Conservation (phyloP, 2,329 filamentous ascomycete species). For the Aspergillus sp. region DNA sequence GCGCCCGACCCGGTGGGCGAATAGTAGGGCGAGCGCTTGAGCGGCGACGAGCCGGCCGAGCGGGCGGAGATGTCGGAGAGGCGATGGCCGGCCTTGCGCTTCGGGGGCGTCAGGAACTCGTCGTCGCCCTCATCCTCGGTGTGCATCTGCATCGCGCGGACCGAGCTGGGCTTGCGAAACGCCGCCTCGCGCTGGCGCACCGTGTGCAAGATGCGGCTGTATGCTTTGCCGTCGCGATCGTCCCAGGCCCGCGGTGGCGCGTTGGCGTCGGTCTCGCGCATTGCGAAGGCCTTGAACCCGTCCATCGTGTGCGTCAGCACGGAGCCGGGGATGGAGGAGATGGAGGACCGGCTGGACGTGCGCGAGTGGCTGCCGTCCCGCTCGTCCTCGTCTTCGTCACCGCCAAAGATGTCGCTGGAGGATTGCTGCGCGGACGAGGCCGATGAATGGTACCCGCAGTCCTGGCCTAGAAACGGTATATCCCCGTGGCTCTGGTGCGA, state of each 20-base stretch:
- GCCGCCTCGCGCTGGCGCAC: slow-evolving; percentile 35
- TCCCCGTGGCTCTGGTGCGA: slow-evolving; percentile 12
- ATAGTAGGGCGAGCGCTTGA: slow-evolving; percentile 35
- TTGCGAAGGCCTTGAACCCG: slow-evolving; percentile 20
- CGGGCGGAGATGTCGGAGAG: slow-evolving; percentile 30
- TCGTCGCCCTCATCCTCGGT: slow-evolving; percentile 43
- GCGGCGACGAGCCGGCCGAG: slow-evolving; percentile 31
- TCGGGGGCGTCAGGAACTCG: slow-evolving; percentile 37
- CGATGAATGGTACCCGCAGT: slow-evolving; percentile 35
- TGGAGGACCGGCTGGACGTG: slow-evolving; percentile 40
- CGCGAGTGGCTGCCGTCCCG: slow-evolving; percentile 25
- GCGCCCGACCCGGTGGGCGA: slow-evolving; percentile 27
- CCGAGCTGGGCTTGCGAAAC: slow-evolving; percentile 47
- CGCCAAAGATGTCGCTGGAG: slow-evolving; percentile 24
- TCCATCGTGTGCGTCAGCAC: slow-evolving; percentile 34
- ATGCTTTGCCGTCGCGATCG: slow-evolving; percentile 14
- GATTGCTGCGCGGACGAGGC: slow-evolving; percentile 32
- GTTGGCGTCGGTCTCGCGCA: slow-evolving; percentile 19
- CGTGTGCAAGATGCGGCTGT: slow-evolving; percentile 23
- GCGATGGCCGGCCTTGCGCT: slow-evolving; percentile 27
- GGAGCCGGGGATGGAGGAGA: slow-evolving; percentile 42
- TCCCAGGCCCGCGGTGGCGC: slow-evolving; percentile 17
- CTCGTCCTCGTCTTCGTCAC: slow-evolving; percentile 27
- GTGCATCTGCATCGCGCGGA: slow-evolving; percentile 45
- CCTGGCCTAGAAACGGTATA: slow-evolving; percentile 19